Percentiles rank a stretch among this genome's conserved stretches.
Evolutionary conservation across 2,329 filamentous ascomycete genomes (phyloP).

Genomic region (Colletotrichum cereale): DNA sequence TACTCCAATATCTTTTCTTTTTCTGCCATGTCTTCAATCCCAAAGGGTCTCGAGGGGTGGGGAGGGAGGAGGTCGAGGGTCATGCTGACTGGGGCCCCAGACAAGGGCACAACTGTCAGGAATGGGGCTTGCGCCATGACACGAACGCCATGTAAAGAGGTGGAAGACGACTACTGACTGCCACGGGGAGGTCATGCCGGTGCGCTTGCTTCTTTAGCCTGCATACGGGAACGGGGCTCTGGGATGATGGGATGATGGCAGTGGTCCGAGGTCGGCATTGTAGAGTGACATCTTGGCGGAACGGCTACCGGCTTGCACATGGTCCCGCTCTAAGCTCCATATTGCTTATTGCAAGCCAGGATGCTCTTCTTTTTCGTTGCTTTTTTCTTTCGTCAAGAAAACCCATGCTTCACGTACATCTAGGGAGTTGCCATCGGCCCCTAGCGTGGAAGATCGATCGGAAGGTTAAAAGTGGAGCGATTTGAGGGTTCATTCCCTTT

Average conservation of each 20-base stretch:
- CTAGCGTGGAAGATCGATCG: slow-evolving; percentile 35
- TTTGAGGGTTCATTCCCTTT: background rate
- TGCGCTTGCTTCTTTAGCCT: slow-evolving; percentile 14
- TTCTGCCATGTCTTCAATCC: slow-evolving; percentile 27
- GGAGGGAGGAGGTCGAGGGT: background rate
- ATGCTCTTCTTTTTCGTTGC: background rate
- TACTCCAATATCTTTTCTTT: slow-evolving; percentile 7
- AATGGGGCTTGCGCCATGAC: background rate
- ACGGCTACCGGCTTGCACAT: slow-evolving; percentile 18
- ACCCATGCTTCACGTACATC: slow-evolving; percentile 4
- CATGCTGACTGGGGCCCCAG: slow-evolving; percentile 4
- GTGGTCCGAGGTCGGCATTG: slow-evolving; percentile 31
- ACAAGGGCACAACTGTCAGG: slow-evolving; percentile 8
- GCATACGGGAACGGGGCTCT: slow-evolving; percentile 7
- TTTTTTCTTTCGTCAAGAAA: slow-evolving; percentile 6
- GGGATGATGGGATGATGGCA: background rate
- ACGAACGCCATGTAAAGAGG: background rate
- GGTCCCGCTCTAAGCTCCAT: background rate
- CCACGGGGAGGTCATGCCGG: background rate
- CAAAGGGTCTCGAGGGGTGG: slow-evolving; percentile 7
- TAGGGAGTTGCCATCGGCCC: slow-evolving; percentile 25
- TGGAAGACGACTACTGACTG: background rate
- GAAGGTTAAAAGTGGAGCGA: slow-evolving; percentile 17
- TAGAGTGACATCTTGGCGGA: background rate
- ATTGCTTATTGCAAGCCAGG: slow-evolving; percentile 5